Base-by-base conservation (phyloP, 441 rosid genomes). In the Croton laevigatus region DNA sequence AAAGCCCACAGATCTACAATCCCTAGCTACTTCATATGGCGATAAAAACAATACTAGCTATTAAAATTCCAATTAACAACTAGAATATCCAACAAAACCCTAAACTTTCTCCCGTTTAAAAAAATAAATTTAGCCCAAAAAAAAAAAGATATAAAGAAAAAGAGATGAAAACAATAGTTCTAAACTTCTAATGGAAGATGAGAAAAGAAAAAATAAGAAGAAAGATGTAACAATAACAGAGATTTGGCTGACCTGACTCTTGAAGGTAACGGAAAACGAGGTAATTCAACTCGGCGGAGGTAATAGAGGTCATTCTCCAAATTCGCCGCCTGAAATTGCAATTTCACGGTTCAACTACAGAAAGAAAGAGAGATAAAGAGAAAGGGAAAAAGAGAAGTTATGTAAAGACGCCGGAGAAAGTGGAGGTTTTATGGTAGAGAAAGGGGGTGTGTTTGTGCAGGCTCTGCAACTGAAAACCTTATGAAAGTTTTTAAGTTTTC, bases 241-340 rank as follows among this genome's bases (percentile, higher is more conserved):
- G 60, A 53, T 59, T 17, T 3, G 14, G 40, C 76, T 36, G 12
- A 89, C 99, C 98, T 68, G 99, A 95, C 71, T 95, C 99, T 68
- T 88, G 97, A 82, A 95, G 94, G 78, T 93, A 95, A 14, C 98
- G 97, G 79, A 93, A 95, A 69, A 93, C 87, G 65, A 95, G 93
- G 81, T 81, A 91, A 82, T 95, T 95, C 85, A 95, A 70, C 65
- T 91, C 97, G 54, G 82, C 84, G 69, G 98, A 91, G 64, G 94
- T 91, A 53, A 95, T 82, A 27, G 95, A 63, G 34, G 91, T 69
- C 99, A 91, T 93, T 20, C 71, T 76, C n/a, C 71, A 42, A 46
- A 53, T 62, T 63, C 68, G 61, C 57, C 46, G 27, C 65, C 69
- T 63, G 69, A 63, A 71, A 32, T 5, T n/a, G 4, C 8, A 27